phyloP scores from a whole-genome alignment of 106 monocot genomes.

The Dioscorea zingiberensis region DNA sequence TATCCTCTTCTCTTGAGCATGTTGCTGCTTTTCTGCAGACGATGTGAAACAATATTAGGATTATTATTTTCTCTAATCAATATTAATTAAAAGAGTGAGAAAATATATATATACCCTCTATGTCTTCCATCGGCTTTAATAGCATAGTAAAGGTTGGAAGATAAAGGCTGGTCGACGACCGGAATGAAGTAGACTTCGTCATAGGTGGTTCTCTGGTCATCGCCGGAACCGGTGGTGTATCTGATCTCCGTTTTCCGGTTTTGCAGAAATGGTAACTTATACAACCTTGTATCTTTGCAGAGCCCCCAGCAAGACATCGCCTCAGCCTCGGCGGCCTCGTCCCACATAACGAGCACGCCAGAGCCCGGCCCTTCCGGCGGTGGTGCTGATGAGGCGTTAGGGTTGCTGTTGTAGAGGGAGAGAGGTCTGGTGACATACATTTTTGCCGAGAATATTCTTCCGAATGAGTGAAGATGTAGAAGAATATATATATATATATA shows the following conservation, averaged over 20 bases:
- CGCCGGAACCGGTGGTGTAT: background rate
- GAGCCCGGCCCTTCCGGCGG: slow-evolving; percentile 12
- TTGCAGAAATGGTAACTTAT: slow-evolving; percentile 15
- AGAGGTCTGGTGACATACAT: slow-evolving; percentile 5
- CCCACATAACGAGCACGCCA: slow-evolving; percentile 16
- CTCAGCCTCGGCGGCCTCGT: slow-evolving; percentile 7
- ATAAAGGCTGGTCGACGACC: slow-evolving; percentile 23
- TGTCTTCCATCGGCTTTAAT: slow-evolving; percentile 15
- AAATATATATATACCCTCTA: slow-evolving; percentile 10
- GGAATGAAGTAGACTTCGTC: slow-evolving; percentile 32
- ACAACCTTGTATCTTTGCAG: background rate
- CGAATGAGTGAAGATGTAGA: no score
- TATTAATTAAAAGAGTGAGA: background rate
- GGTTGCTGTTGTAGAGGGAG: background rate
- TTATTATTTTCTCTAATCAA: background rate
- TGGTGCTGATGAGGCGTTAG: background rate
- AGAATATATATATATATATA: no score
- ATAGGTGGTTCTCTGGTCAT: background rate
- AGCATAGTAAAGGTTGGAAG: slow-evolving; percentile 36
- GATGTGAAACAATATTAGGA: background rate
- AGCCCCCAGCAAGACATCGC: slow-evolving; percentile 8
- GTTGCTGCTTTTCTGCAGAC: slow-evolving; percentile 25
- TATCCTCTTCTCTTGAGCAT: slow-evolving; percentile 42
- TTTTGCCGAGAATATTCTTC: no score
- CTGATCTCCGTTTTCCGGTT: slow-evolving; percentile 10